Evolutionary conservation across 2,329 filamentous ascomycete species (phyloP).

Genomic region (Exserohilum turcica): DNA sequence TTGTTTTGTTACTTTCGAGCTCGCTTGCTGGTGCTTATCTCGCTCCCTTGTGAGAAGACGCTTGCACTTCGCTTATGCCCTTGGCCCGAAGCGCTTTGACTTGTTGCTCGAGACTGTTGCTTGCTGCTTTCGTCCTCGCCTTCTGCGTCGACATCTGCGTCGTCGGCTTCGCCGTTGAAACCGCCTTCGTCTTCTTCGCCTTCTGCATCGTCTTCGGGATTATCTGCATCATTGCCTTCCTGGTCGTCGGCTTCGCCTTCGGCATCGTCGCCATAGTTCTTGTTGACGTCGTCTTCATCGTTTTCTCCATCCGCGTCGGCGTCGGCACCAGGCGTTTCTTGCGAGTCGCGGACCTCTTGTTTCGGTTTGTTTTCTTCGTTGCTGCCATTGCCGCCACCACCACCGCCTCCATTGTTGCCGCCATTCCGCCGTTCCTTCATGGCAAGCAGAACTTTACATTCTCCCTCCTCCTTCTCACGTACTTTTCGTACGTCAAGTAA

Average conservation of each 20-base stretch:
- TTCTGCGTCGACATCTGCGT: conserved; percentile 37
- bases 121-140: conserved; percentile 42
- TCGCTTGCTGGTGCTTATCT: conserved; percentile 39
- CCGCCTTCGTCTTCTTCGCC: conserved; percentile 19
- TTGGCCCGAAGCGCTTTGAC: conserved; percentile 19
- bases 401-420: conserved; percentile 28
- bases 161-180: conserved; percentile 37
- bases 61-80: conserved; percentile 80
- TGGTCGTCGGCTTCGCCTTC: conserved; percentile 31
- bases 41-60: conserved; percentile 66
- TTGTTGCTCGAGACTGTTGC: conserved; percentile 37
- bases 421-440: conserved; percentile 43
- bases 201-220: conserved; percentile 45
- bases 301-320: conserved; percentile 26
- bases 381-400: not conserved
- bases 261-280: conserved; percentile 17
- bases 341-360: conserved; percentile 26
- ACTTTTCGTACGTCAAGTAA: conserved; percentile 76
- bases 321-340: conserved; percentile 29
- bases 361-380: conserved; percentile 21
- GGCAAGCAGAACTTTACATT: conserved; percentile 53
- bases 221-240: conserved; percentile 22
- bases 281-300: conserved; percentile 21
- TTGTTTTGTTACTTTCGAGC: conserved; percentile 42
- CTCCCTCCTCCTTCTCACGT: conserved; percentile 74